Evolutionary conservation across 2,329 filamentous ascomycete genomes (phyloP), one percentile per base, ranked within the genome.

Genomic region (Teratosphaeria nubilosa): DNA sequence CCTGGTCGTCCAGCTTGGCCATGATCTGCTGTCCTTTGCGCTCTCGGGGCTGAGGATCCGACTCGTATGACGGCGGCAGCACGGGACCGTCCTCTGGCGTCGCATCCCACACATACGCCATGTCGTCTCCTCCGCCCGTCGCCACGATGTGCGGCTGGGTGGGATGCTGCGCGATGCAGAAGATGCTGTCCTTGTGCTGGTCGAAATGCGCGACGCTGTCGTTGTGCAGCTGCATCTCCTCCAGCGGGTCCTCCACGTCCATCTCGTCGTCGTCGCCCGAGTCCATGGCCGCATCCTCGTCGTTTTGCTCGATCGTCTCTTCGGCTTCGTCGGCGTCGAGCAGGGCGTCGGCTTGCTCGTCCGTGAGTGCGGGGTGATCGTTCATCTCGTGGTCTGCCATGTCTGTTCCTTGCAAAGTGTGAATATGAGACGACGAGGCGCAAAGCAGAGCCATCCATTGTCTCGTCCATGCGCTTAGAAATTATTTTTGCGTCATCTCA

Each of bases 171-270:
- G 92, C 90, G 72, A 99, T 94, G 75, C 89, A 85, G 78, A 96
- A 99, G 69, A 99, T 88, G 60, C 87, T 91, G 80, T 96, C 91
- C 66, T 85, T 87, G 77, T 96, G 90, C 37, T 77, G 75, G 77
- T 97, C 94, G 70, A 97, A 96, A 78, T 95, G 92, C 60, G 90
- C 92, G 64, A 86, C 80, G 64, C 90, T 95, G 79, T 99, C 92
- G 79, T 97, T 99, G 62, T 94, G 84, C 6, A 97, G 80, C 50
- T 83, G 76, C 50, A 96, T 84, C 72, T 94, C 90, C 72, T 86
- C 77, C 58, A 78, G 69, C 55, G 60, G 48, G 16, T 54, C 59
- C 7, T 59, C 60, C 37, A 58, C 24, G 32, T 61, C 59, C 3
- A 78, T 74, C 65, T 86, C 81, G 30, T 78, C 76, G 51, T 88